Evolutionary conservation across 2,329 filamentous ascomycete species (phyloP).

Genomic region (Didymella lethalis): DNA sequence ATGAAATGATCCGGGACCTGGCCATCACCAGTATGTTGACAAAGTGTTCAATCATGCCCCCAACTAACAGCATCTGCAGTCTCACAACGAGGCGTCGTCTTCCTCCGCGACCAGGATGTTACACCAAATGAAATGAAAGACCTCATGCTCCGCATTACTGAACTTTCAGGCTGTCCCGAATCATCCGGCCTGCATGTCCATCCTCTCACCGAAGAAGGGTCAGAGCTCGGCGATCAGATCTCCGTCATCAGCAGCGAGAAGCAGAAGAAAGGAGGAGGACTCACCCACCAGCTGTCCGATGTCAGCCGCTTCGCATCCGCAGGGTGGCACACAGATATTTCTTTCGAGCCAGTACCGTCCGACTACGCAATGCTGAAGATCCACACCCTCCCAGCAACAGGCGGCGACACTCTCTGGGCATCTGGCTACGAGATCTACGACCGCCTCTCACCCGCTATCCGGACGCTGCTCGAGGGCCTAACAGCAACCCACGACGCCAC

Average conservation of each 20-base stretch:
- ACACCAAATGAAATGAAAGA: conserved; percentile 70
- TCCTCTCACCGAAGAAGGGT: conserved; percentile 57
- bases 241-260: conserved; percentile 51
- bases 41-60: background rate
- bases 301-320: conserved; percentile 52
- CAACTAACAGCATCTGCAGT: conserved; percentile 54
- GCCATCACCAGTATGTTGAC: conserved; percentile 66
- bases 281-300: conserved; percentile 54
- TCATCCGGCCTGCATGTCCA: conserved; percentile 42
- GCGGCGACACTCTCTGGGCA: conserved; percentile 51
- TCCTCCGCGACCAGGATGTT: conserved; percentile 68
- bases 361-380: conserved; percentile 52
- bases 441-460: conserved; percentile 57
- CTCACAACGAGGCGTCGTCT: conserved; percentile 73
- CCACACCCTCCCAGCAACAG: conserved; percentile 45
- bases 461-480: conserved; percentile 58
- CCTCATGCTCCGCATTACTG: conserved; percentile 66
- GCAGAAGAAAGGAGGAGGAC: conserved; percentile 41
- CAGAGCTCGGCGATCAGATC: conserved; percentile 50
- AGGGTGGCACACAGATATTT: conserved; percentile 62
- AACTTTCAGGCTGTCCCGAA: conserved; percentile 59
- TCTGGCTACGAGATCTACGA: conserved; percentile 59
- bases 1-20: conserved; percentile 51
- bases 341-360: conserved; percentile 53
- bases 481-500: conserved; percentile 55